Conservation (phyloP, 2,329 filamentous ascomycete genomes). For the Dothistroma pini region DNA sequence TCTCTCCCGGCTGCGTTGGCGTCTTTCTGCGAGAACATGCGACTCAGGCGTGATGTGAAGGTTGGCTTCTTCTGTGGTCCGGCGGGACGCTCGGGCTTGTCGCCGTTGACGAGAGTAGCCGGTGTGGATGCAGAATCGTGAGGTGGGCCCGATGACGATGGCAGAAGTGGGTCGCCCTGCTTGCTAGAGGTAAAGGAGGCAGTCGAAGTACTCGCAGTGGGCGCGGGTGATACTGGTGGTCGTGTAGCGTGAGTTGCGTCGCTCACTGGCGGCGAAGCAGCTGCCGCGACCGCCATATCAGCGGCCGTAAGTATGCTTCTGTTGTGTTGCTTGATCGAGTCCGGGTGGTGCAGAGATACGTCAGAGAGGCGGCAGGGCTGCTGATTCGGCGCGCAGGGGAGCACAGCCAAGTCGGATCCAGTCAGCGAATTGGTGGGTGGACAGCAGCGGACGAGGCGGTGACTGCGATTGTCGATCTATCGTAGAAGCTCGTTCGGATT, state of each 20-base stretch:
- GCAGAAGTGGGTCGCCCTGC: conserved; percentile 14
- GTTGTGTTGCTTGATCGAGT: not conserved
- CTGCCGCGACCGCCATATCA: conserved; percentile 16
- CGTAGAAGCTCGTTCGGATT: not conserved
- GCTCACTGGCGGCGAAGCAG: conserved; percentile 12
- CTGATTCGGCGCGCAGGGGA: not conserved
- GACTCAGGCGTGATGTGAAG: conserved; percentile 38
- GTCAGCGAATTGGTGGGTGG: not conserved
- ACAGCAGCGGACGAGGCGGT: not conserved
- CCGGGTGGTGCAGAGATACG: not conserved
- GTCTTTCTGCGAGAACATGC: conserved; percentile 42
- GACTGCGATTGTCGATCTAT: not conserved
- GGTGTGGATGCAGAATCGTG: conserved; percentile 3
- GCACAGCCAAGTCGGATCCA: not conserved
- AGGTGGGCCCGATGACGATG: conserved; percentile 12
- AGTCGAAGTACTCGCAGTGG: conserved; percentile 38
- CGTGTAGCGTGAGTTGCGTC: not conserved
- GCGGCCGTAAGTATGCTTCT: not conserved
- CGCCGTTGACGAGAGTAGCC: conserved; percentile 17
- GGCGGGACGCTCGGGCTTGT: conserved; percentile 25
- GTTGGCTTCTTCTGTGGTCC: conserved; percentile 37
- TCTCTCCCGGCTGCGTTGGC: conserved; percentile 24
- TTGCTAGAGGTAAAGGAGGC: conserved; percentile 33
- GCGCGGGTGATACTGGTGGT: conserved; percentile 25
- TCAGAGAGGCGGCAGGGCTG: not conserved